phyloP scores from a whole-genome alignment of 1,284 basidiomycete genomes.

The Porphyrellus sp. region DNA sequence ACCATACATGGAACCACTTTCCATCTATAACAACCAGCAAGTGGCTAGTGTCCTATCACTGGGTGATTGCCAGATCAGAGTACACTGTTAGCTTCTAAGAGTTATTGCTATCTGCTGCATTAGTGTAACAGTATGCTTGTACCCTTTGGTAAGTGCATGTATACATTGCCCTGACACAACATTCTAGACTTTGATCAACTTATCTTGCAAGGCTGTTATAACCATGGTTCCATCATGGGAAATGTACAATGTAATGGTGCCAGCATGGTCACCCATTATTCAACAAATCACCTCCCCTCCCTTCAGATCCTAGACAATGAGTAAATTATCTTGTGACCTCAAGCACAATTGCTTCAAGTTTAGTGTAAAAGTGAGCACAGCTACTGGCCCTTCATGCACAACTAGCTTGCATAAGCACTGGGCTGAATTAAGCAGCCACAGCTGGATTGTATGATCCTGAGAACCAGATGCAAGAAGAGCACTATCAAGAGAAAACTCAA shows the following conservation, averaged over 20 bases:
- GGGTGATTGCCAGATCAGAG: too few relatives aligned
- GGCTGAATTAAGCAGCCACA: conserved; percentile 20
- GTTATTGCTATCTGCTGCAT: too few relatives aligned
- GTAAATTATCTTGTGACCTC: conserved; percentile 22
- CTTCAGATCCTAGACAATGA: conserved; percentile 23
- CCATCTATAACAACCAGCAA: too few relatives aligned
- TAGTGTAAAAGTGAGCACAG: conserved; percentile 13
- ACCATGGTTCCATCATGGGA: conserved; percentile 15
- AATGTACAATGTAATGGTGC: conserved; percentile 22
- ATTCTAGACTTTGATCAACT: conserved; percentile 26
- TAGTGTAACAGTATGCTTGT: too few relatives aligned
- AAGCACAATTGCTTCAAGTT: conserved; percentile 18
- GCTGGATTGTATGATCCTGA: conserved; percentile 17
- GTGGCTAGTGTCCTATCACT: too few relatives aligned
- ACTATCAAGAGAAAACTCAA: conserved; percentile 26
- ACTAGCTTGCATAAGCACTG: conserved; percentile 10
- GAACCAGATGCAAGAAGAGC: conserved; percentile 26
- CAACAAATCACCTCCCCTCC: conserved; percentile 17
- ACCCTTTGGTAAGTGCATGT: conserved; percentile 16
- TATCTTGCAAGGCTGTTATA: conserved; percentile 24
- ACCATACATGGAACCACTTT: too few relatives aligned
- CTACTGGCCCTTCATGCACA: conserved; percentile 22
- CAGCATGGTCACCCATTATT: conserved; percentile 18
- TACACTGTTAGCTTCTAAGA: too few relatives aligned
- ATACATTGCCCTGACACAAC: conserved; percentile 14